A percentile compares a stretch with the other conserved stretches of the same genome.
These are phyloP conservation scores for Malus sieversii DNA, from an alignment of 306 rosid genomes.

Conservation along the genomic window DNA sequence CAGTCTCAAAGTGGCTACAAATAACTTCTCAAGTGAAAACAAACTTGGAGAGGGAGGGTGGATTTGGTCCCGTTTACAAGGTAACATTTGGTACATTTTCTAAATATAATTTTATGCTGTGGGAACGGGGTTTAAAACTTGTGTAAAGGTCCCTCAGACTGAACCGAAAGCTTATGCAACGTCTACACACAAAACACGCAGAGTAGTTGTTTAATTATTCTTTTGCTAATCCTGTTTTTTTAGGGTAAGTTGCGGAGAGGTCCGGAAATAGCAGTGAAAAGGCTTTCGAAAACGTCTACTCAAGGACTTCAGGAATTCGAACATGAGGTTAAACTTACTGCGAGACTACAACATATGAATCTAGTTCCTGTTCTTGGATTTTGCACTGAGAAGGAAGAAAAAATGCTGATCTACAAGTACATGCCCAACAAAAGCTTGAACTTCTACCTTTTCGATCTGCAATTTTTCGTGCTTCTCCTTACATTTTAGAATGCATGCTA, in stretches of 20 bases:
- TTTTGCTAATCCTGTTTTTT: not conserved
- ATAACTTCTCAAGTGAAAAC: slow-evolving; percentile 23
- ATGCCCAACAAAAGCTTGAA: slow-evolving; percentile 48
- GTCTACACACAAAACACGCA: no score
- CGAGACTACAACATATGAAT: slow-evolving; percentile 44
- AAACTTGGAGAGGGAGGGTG: slow-evolving; percentile 32
- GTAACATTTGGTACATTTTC: not conserved
- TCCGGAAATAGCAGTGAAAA: slow-evolving; percentile 38
- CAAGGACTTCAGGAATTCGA: slow-evolving; percentile 46
- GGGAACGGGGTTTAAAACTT: no score
- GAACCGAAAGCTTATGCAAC: no score
- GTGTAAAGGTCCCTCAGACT: no score
- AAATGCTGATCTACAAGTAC: slow-evolving; percentile 38
- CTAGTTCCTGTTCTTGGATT: slow-evolving; percentile 39
- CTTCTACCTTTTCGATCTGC: slow-evolving; percentile 30
- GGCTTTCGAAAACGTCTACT: slow-evolving; percentile 33
- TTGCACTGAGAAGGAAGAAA: slow-evolving; percentile 25
- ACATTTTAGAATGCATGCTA: no score
- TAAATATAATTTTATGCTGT: no score
- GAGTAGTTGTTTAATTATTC: no score
- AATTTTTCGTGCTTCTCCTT: not conserved
- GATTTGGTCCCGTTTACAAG: slow-evolving; percentile 33
- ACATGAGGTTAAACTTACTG: slow-evolving; percentile 41
- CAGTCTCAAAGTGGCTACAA: slow-evolving; percentile 18
- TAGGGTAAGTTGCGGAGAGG: slow-evolving; percentile 25